phyloP scores from a whole-genome alignment of 1,284 basidiomycete genomes.

The Amylostereum areolatum region DNA sequence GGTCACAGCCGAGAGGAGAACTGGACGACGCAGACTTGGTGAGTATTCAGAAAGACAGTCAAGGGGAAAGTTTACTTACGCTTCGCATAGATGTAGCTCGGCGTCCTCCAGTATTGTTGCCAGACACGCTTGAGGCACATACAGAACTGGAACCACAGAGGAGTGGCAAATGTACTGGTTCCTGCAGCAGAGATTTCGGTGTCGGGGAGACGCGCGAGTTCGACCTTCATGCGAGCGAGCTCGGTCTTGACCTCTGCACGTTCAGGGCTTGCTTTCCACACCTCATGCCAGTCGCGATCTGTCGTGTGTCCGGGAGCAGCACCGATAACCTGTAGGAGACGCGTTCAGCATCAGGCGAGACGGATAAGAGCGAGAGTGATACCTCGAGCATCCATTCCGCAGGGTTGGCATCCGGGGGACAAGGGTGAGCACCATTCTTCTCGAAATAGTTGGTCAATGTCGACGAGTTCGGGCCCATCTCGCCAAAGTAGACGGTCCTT shows the following conservation, averaged over 20 bases:
- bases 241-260: background rate
- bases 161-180: background rate
- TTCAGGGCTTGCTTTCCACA: background rate
- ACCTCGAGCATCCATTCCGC: slow-evolving; percentile 49
- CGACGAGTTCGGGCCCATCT: background rate
- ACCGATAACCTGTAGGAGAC: slow-evolving; percentile 57
- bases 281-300: background rate
- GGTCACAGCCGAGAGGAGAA: too few relatives aligned
- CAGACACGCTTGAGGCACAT: background rate
- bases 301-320: slow-evolving; percentile 10
- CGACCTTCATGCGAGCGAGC: background rate
- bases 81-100: background rate
- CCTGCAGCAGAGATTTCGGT: background rate
- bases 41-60: too few relatives aligned
- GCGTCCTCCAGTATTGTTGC: background rate
- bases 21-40: too few relatives aligned
- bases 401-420: slow-evolving; percentile 52
- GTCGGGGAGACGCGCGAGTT: background rate
- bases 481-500: slow-evolving; percentile 1
- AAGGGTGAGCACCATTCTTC: slow-evolving; percentile 18
- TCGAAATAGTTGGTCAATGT: slow-evolving; percentile 34
- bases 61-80: too few relatives aligned
- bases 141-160: background rate
- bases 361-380: slow-evolving; percentile 62
- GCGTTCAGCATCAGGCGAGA: slow-evolving; percentile 51